Evolutionary conservation across 148 eudicot species (phyloP), one percentile per base, ranked within the genome.

Genomic region (Tetragonia tetragonoides): DNA sequence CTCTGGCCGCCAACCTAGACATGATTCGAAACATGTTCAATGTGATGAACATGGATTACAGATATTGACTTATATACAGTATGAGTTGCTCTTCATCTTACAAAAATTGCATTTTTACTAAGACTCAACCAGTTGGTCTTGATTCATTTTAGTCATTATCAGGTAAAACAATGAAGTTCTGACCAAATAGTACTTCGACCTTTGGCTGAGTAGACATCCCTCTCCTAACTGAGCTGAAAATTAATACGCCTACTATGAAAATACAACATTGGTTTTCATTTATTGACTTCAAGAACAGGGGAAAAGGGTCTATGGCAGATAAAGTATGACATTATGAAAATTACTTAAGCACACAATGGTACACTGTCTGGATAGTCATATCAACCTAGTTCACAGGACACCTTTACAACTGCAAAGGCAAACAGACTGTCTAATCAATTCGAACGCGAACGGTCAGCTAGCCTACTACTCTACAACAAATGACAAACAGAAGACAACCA

Each of bases 1-100:
- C 74, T 74, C 61, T 70, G 74, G 4, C 87, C 83, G 20, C 83
- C 87, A 80, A 84, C 65, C 88, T 89, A 74, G 42, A 41, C 61
- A 70, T 5, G 18, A 67, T 72, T 28, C 60, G 4, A 34, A 68
- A 51, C 44, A 76, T 56, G 0, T 40, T 63, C 17, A 47, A 28
- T 28, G 34, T 28, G 34, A 28, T 28, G 34, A 1, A 28, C 34
- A 28, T 28, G 34, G 34, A 28, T 28, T 28, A 28, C 34, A 28
- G 34, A 28, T 0, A 28, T 28, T 28, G 34, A 28, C 34, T 28
- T 0, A 28, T 0, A 28, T 28, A 28, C 1, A 28, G 34, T 28
- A 28, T 28, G 34, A 20, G 10, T 42, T 10, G 72, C 16, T 44
- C 18, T 40, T 18, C 70, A 66, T 65, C 53, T 2, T 41, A 44